Conservation (phyloP, 2,329 filamentous ascomycete species). For the Bipolaris cookei region DNA sequence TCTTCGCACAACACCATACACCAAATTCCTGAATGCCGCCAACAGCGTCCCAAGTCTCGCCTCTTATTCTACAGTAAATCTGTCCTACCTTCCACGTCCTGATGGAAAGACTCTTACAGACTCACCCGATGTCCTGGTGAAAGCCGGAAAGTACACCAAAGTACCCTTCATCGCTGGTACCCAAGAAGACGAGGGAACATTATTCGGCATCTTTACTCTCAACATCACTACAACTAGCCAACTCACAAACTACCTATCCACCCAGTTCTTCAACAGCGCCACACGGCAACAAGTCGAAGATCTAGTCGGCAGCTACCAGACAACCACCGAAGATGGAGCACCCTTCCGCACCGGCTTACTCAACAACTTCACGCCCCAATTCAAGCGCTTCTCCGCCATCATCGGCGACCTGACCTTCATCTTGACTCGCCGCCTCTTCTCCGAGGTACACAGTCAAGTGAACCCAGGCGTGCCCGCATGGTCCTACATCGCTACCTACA, state of each 20-base stretch:
- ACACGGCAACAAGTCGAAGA: slow-evolving; percentile 58
- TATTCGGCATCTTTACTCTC: slow-evolving; percentile 72
- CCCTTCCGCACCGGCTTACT: slow-evolving; percentile 72
- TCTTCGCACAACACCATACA: slow-evolving; percentile 56
- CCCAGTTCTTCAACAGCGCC: slow-evolving; percentile 67
- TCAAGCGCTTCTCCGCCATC: slow-evolving; percentile 77
- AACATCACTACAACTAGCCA: slow-evolving; percentile 69
- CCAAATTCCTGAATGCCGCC: slow-evolving; percentile 63
- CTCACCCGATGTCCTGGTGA: slow-evolving; percentile 66
- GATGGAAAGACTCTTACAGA: slow-evolving; percentile 68
- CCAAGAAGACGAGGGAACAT: slow-evolving; percentile 80
- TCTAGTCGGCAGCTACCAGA: slow-evolving; percentile 68
- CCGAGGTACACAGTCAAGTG: slow-evolving; percentile 55
- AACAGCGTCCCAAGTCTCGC: slow-evolving; percentile 74
- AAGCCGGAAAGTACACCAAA: slow-evolving; percentile 61
- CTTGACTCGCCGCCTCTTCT: slow-evolving; percentile 69
- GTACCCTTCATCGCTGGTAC: slow-evolving; percentile 73
- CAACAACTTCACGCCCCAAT: slow-evolving; percentile 78
- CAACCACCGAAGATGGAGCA: slow-evolving; percentile 64
- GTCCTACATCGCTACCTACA: slow-evolving; percentile 77
- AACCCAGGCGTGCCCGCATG: slow-evolving; percentile 68
- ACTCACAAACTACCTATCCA: slow-evolving; percentile 66
- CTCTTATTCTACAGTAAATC: slow-evolving; percentile 70
- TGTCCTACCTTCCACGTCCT: slow-evolving; percentile 77
- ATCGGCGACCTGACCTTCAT: slow-evolving; percentile 79